Evolutionary conservation across 805 yeast species (phyloP).

Genomic region (Suhomyces emberorum): DNA sequence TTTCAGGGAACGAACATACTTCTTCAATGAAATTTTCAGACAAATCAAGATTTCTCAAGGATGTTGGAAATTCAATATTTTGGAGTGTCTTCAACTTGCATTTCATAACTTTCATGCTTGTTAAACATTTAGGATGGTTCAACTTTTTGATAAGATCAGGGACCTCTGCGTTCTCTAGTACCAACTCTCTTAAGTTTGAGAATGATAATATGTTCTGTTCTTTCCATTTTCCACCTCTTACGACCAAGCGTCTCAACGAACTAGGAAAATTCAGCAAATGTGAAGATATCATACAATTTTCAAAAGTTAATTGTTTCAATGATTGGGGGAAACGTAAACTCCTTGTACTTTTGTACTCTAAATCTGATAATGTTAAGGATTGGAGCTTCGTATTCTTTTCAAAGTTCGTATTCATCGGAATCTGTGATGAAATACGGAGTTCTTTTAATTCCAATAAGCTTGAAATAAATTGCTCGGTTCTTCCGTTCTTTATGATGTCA

Average conservation of each 20-base stretch:
- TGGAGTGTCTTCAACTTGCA: constrained; percentile 6
- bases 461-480: constrained; percentile 6
- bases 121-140: constrained; percentile 2
- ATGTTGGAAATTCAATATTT: constrained; percentile 1
- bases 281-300: constrained; percentile 10
- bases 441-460: constrained; percentile 6
- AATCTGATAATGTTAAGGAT: constrained; percentile 6
- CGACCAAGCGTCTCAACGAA: constrained; percentile 4
- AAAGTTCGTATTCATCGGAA: constrained; percentile 6
- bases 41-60: constrained; percentile 4
- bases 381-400: constrained; percentile 7
- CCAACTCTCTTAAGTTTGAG: constrained; percentile 7
- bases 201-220: constrained; percentile 6
- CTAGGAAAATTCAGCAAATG: constrained; percentile 8
- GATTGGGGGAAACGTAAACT: constrained; percentile 6
- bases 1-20: not conserved
- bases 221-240: constrained; percentile 10
- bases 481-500: constrained; percentile 6
- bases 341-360: constrained; percentile 6
- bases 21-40: constrained; percentile 3
- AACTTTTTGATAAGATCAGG: constrained; percentile 5
- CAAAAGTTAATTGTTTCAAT: constrained; percentile 5
- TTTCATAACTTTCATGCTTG: constrained; percentile 2
- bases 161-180: constrained; percentile 7
- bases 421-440: constrained; percentile 7